A percentile compares a stretch with the other conserved stretches of the same genome.
These are phyloP conservation scores for Apiospora aurea DNA, from an alignment of 2,329 filamentous ascomycete species.

Conservation along the genomic window DNA sequence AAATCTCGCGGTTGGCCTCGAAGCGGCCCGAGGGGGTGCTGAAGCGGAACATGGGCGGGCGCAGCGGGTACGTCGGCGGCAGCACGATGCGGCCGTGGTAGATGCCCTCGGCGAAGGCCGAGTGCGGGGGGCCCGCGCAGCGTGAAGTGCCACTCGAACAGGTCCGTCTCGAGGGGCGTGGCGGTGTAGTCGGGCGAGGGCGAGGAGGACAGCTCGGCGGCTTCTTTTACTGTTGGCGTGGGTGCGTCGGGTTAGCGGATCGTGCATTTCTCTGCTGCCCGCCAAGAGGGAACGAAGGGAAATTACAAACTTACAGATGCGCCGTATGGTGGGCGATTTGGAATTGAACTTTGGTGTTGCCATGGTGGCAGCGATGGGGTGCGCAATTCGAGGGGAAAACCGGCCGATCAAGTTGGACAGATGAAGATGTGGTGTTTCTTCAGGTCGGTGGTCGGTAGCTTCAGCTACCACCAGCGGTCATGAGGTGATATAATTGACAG, in stretches of 20 bases:
- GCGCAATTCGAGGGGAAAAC: background rate
- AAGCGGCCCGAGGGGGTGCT: slow-evolving; percentile 90
- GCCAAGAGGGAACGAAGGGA: background rate
- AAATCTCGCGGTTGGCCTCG: slow-evolving; percentile 96
- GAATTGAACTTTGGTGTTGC: slow-evolving; percentile 65
- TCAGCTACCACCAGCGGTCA: background rate
- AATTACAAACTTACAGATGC: slow-evolving; percentile 68
- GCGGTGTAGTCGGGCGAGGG: slow-evolving; percentile 89
- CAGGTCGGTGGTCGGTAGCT: background rate
- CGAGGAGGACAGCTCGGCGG: slow-evolving; percentile 79
- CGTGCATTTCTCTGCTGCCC: background rate
- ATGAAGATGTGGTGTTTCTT: background rate
- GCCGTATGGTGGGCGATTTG: slow-evolving; percentile 84
- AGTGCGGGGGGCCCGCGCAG: slow-evolving; percentile 84
- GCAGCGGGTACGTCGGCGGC: slow-evolving; percentile 87
- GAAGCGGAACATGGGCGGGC: slow-evolving; percentile 95
- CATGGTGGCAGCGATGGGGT: slow-evolving; percentile 41
- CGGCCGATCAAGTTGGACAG: background rate
- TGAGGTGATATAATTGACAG: background rate
- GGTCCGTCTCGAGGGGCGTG: slow-evolving; percentile 82
- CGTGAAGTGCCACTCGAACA: slow-evolving; percentile 99
- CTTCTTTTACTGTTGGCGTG: slow-evolving; percentile 76
- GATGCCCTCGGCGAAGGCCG: slow-evolving; percentile 80
- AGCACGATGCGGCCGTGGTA: slow-evolving; percentile 97
- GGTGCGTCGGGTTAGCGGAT: slow-evolving; percentile 37